Evolutionary conservation across 352 stramenopile species (phyloP).

Genomic region (Phytophthora sansomeana): DNA sequence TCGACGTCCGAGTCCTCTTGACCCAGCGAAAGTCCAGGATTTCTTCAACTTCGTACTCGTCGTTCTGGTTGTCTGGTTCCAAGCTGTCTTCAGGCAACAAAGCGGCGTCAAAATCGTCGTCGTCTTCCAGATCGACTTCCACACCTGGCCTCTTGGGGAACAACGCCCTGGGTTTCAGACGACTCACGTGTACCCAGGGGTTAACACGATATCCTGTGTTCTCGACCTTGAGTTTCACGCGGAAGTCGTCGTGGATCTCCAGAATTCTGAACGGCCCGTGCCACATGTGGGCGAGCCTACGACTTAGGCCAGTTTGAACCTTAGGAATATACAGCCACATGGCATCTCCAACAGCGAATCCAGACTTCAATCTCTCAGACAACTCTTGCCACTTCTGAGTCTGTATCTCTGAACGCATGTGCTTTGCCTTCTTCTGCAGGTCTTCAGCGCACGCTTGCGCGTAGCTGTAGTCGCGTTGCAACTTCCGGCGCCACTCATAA

Average conservation of each 20-base stretch:
- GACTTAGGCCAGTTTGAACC: background rate
- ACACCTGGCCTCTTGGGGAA: no score
- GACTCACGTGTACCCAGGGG: slow-evolving; percentile 12
- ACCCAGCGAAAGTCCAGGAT: slow-evolving; percentile 13
- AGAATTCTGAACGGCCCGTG: slow-evolving; percentile 14
- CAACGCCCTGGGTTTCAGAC: slow-evolving; percentile 10
- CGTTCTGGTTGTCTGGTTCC: background rate
- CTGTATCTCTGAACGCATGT: background rate
- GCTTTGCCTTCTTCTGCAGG: no score
- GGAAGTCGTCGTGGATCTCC: slow-evolving; percentile 13
- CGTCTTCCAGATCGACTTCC: slow-evolving; percentile 3
- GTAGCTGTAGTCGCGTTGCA: no score
- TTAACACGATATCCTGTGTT: slow-evolving; percentile 18
- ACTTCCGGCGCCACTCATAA: no score
- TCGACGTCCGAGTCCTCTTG: background rate
- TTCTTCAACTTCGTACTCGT: slow-evolving; percentile 10
- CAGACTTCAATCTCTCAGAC: slow-evolving; percentile 10
- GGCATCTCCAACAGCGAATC: background rate
- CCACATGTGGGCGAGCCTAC: slow-evolving; percentile 13
- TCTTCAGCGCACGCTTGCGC: no score
- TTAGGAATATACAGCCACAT: slow-evolving; percentile 15
- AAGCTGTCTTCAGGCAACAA: slow-evolving; percentile 10
- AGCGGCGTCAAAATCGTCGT: slow-evolving; percentile 11
- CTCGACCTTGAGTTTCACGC: slow-evolving; percentile 6
- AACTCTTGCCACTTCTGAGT: slow-evolving; percentile 14